Base-by-base conservation (phyloP, 2,329 filamentous ascomycete genomes). In the Metarhizium guizhouense region DNA sequence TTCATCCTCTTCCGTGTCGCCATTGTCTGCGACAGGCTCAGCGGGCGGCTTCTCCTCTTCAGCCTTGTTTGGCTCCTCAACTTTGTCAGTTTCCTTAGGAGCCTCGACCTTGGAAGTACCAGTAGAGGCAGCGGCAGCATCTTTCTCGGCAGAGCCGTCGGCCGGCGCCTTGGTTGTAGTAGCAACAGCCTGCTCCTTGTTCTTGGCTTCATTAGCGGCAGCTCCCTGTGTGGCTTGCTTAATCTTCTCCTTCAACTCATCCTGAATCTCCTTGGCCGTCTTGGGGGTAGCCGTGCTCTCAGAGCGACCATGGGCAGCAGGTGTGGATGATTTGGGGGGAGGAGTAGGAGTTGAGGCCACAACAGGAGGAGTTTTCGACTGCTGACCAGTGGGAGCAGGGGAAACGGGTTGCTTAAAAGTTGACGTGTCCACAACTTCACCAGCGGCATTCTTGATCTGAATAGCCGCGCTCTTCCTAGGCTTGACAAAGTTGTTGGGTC, bases 191-290 rank as follows among this genome's bases (percentile, higher is more conserved):
- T 48, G 50, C n/a, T 59, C 51, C 56, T 57, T 65, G 29, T 65
- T 61, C 57, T 66, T 66, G 29, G 67, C 60, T 25, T 63, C 63
- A 30, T 56, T 62, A 18, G 65, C 62, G 7, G 62, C 61, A 30
- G 67, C 62, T 20, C 67, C 68, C 54, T 72, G 70, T 2, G 76
- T 76, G 55, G 84, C 83, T 53, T 82, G 81, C 67, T 85, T 83
- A 67, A 95, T 86, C 68, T 90, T 86, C 68, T 88, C 84, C 70
- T 87, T 87, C 66, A 92, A 88, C 72, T 95, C 90, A 61, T 89
- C 83, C 57, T 86, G 86, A 60, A 90, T 90, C 72, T 96, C 88
- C 68, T 93, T 87, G 40, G 83, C 82, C 1, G 87, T 87, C 79
- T 94, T 94, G 47, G 75, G 76, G 29, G 77, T 77, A 20, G 74